phyloP scores from a whole-genome alignment of 192 early-diverging fungal species.

The Thamnidium elegans region DNA sequence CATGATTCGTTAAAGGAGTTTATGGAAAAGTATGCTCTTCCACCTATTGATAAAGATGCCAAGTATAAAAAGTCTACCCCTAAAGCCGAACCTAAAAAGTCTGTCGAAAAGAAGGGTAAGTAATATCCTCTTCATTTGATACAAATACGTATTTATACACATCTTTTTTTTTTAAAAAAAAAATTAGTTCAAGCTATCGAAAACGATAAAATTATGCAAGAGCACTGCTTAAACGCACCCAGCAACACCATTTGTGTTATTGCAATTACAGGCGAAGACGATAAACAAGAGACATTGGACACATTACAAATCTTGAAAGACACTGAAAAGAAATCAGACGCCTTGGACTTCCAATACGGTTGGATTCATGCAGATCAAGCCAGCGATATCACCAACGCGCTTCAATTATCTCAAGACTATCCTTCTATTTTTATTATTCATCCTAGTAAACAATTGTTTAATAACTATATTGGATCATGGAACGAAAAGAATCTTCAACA shows the following conservation, averaged over 20 bases:
- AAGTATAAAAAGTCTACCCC: conserved; percentile 19
- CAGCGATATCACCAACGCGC: conserved; percentile 40
- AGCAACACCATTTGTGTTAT: conserved; percentile 42
- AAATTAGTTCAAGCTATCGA: conserved; percentile 39
- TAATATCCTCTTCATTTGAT: background rate
- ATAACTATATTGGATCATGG: conserved; percentile 61
- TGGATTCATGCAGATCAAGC: conserved; percentile 63
- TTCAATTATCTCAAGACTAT: conserved; percentile 57
- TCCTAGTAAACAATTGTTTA: conserved; percentile 53
- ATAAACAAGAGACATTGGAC: conserved; percentile 41
- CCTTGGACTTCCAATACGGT: conserved; percentile 44
- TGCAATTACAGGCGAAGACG: conserved; percentile 42
- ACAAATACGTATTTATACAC: background rate
- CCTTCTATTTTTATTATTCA: conserved; percentile 57
- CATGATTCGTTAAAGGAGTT: conserved; percentile 59
- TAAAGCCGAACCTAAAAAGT: conserved; percentile 14
- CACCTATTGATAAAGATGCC: conserved; percentile 29
- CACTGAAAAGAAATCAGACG: conserved; percentile 18
- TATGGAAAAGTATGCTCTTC: conserved; percentile 57
- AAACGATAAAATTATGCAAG: conserved; percentile 35
- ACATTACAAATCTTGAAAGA: conserved; percentile 42
- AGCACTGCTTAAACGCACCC: conserved; percentile 37
- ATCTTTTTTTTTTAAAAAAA: conserved; percentile 12
- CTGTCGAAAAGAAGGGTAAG: conserved; percentile 11
- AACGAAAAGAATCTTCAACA: conserved; percentile 51